Evolutionary conservation across 306 rosid species (phyloP).

Genomic region (Citrullus amarus): DNA sequence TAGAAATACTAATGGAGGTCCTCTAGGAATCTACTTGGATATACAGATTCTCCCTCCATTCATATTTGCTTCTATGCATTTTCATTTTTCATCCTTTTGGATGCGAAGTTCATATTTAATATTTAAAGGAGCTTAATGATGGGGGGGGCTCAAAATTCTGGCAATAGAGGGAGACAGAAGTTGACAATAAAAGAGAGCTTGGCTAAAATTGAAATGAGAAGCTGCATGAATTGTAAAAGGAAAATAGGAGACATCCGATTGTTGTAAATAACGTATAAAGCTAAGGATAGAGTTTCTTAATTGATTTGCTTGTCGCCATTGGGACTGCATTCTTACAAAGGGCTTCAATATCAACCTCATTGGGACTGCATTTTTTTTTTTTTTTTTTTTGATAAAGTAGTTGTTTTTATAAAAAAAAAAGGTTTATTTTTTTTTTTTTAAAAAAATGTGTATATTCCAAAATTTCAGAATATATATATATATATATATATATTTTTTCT

Average conservation of each 20-base stretch:
- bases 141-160: not conserved
- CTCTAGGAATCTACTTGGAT: not conserved
- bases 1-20: not conserved
- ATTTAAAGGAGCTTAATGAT: not conserved
- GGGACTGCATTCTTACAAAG: not conserved
- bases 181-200: not conserved
- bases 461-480: not conserved
- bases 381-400: not conserved
- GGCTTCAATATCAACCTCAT: not conserved
- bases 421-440: not conserved
- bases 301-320: not conserved
- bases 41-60: not conserved
- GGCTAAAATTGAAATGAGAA: not conserved
- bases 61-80: not conserved
- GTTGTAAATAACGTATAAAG: not conserved
- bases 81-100: not conserved
- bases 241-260: not conserved
- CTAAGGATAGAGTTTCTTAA: not conserved
- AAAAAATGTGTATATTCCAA: not conserved
- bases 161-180: not conserved
- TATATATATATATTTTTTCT: too few species aligned
- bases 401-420: too few species aligned
- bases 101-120: not conserved
- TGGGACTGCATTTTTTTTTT: not conserved
- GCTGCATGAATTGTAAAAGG: not conserved